These are phyloP conservation scores for Dillenia turbinata DNA, from an alignment of 164 flowering plant species.

Conservation along the genomic window DNA sequence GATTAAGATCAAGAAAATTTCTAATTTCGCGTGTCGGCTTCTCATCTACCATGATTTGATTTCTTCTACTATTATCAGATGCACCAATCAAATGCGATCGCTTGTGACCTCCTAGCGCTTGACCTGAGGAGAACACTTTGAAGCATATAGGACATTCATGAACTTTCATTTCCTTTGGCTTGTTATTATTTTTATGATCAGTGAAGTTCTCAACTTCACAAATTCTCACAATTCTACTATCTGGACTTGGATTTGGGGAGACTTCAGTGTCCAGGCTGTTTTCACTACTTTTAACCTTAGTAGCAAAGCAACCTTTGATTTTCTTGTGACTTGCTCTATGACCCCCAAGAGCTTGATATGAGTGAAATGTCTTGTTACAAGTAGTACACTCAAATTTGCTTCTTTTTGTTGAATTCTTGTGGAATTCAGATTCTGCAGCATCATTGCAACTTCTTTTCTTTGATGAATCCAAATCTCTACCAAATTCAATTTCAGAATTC, in stretches of 20 bases:
- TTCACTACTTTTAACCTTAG: slow-evolving; percentile 17
- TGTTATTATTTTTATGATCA: too few species aligned
- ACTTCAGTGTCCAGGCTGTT: slow-evolving; percentile 9
- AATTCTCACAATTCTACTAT: too few species aligned
- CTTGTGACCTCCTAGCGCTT: slow-evolving; percentile 70
- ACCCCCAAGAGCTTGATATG: slow-evolving; percentile 63
- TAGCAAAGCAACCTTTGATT: slow-evolving; percentile 41
- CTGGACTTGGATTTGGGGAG: too few species aligned
- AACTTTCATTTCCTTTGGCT: slow-evolving; percentile 14
- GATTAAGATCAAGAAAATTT: slow-evolving; percentile 45
- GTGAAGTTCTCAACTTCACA: too few species aligned
- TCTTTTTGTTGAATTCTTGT: slow-evolving; percentile 11
- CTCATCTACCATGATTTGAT: slow-evolving; percentile 11
- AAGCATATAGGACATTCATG: slow-evolving; percentile 63
- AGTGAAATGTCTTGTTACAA: slow-evolving; percentile 42
- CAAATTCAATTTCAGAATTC: too few species aligned
- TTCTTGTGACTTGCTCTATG: slow-evolving; percentile 61
- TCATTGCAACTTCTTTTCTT: slow-evolving; percentile 19
- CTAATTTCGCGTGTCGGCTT: slow-evolving; percentile 24
- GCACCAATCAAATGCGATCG: slow-evolving; percentile 50
- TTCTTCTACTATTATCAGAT: slow-evolving; percentile 5
- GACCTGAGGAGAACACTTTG: slow-evolving; percentile 54
- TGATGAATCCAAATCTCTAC: slow-evolving; percentile 1
- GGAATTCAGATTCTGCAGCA: slow-evolving; percentile 9
- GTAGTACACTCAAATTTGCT: slow-evolving; percentile 38